Conservation (phyloP, 192 early-diverging fungal genomes). For the Coemansia sp. region DNA sequence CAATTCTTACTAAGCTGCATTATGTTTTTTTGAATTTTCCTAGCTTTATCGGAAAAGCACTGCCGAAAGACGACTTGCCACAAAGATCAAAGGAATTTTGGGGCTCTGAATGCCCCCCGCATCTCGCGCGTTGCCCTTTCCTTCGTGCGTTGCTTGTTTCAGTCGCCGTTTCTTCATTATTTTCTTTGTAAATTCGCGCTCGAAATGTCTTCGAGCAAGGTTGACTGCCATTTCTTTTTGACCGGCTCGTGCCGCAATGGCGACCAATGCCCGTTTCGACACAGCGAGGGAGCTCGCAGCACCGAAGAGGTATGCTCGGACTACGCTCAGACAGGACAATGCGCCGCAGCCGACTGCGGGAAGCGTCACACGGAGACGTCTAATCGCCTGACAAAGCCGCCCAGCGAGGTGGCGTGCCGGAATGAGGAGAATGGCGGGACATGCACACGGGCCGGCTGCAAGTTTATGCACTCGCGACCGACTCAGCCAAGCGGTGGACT, state of each 20-base stretch:
- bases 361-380: constrained; percentile 26
- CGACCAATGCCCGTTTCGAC: constrained; percentile 36
- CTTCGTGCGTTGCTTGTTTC: not conserved
- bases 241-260: constrained; percentile 42
- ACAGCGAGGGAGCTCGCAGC: constrained; percentile 29
- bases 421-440: constrained; percentile 46
- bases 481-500: constrained; percentile 3
- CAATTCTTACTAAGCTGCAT: constrained; percentile 7
- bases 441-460: constrained; percentile 38
- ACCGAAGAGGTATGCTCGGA: constrained; percentile 27
- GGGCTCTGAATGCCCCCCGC: no score
- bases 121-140: no score
- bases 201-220: constrained; percentile 22
- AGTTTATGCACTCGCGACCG: constrained; percentile 27
- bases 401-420: constrained; percentile 36
- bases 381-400: constrained; percentile 19
- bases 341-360: constrained; percentile 36
- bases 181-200: not conserved
- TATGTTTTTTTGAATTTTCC: not conserved
- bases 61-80: not conserved
- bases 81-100: not conserved
- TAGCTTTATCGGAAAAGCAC: not conserved
- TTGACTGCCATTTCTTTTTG: constrained; percentile 52
- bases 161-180: not conserved
- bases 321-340: constrained; percentile 35